A percentile compares a stretch with the other conserved stretches of the same genome.
phyloP scores from a whole-genome alignment of 208 protist genomes.

The Leptomonas seymouri region DNA sequence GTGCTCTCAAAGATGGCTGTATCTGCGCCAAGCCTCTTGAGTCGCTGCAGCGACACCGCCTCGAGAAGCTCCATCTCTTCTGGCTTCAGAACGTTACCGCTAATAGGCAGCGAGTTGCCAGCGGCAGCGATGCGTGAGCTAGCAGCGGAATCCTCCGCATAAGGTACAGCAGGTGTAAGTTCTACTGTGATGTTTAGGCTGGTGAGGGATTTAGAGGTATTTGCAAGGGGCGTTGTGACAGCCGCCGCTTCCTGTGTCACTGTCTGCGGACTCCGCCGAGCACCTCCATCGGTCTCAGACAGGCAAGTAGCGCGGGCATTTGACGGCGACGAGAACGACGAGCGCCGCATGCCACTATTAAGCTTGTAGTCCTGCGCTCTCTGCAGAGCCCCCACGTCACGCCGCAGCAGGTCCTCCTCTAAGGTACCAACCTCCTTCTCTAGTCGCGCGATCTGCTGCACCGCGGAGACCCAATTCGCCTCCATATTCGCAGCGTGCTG shows the following conservation, averaged over 20 bases:
- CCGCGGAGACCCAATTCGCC: slow-evolving; percentile 71
- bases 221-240: neutral
- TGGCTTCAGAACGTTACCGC: slow-evolving; percentile 49
- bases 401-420: slow-evolving; percentile 48
- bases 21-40: slow-evolving; percentile 69
- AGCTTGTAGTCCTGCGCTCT: neutral
- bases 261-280: neutral
- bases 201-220: slow-evolving; percentile 6
- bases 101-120: slow-evolving; percentile 14
- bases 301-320: neutral
- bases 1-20: slow-evolving; percentile 35
- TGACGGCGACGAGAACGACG: slow-evolving; percentile 3
- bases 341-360: neutral
- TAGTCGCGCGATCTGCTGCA: slow-evolving; percentile 65
- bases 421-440: slow-evolving; percentile 56
- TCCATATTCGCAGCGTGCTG: slow-evolving; percentile 76
- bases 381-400: slow-evolving; percentile 19
- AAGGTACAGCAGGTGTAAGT: slow-evolving; percentile 20
- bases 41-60: slow-evolving; percentile 51
- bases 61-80: slow-evolving; percentile 83
- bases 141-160: neutral
- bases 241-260: neutral
- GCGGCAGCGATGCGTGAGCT: neutral
- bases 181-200: slow-evolving; percentile 19
- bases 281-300: neutral